Evolutionary conservation across 176 grass and related monocot species (phyloP), one percentile per base, ranked within the genome.

Genomic region (Melocanna baccifera): DNA sequence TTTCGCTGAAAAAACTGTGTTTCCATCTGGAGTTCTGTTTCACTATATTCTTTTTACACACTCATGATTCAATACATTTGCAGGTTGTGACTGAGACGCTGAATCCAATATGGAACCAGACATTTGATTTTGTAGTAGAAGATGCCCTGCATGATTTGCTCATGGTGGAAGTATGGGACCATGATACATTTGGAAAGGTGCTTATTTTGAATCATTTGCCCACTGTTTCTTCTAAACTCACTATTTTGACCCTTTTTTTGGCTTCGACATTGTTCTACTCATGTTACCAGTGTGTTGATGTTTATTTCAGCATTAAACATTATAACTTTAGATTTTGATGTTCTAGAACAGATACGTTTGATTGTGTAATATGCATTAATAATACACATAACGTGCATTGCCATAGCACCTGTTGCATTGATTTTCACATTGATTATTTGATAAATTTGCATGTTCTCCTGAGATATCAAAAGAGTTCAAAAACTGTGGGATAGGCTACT

Each of bases 121-220:
- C 91, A 72, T 98, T 98, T 86, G 93, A 98, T 83, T 86, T 98
- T 77, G 86, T 98, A 7, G 91, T 98, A 28, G 96, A 98, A 95
- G 96, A 98, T 87, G 96, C 91, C 1, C 88, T 98, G 52, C 96
- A 98, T 89, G 96, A 98, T 93, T 91, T 98, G 86, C 96, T 98
- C 69, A 93, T 98, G 69, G 94, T 98, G 52, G 96, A 98, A 91
- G 86, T 98, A 68, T 98, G 88, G 86, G 96, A 98, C 76, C 96
- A 98, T 48, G 96, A 98, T 89, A 98, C 96, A 39, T 98, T 98
- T 74, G 91, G 91, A 88, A 98, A 98, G 96, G 96, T 97, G 19
- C 2, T 63, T 77, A 34, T 29, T 29, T 9, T 48, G 2, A 12
- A 34, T 58, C 53, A 78, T 53, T 34, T 47, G 7, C 47, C 57